Evolutionary conservation across 2,329 filamentous ascomycete genomes (phyloP).

Genomic region (Acrocalymma vagum): DNA sequence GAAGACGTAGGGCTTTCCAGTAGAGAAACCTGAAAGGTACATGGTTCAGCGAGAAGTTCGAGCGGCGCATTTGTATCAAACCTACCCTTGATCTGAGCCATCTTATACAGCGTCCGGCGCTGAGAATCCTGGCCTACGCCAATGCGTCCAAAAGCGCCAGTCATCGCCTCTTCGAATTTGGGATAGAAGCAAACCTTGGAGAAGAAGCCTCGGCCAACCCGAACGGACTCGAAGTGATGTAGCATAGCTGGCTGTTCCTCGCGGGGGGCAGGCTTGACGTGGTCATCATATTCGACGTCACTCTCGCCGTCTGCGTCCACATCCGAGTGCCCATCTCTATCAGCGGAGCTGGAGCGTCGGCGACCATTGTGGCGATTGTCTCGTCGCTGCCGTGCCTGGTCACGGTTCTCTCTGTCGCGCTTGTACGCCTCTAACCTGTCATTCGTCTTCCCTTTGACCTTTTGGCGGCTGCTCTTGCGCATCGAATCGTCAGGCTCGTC

Average conservation of each 20-base stretch:
- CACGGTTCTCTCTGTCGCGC: conserved; percentile 66
- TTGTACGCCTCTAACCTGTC: conserved; percentile 75
- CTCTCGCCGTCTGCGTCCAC: conserved; percentile 75
- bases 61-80: no score
- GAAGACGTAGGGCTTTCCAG: conserved; percentile 84
- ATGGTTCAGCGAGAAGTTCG: no score
- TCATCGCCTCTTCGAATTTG: conserved; percentile 82
- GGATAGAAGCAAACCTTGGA: conserved; percentile 93
- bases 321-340: conserved; percentile 59
- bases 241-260: conserved; percentile 76
- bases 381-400: conserved; percentile 61
- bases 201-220: conserved; percentile 86
- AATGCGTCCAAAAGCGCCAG: conserved; percentile 85
- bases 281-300: conserved; percentile 76
- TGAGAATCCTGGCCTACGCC: conserved; percentile 81
- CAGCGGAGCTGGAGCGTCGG: conserved; percentile 52
- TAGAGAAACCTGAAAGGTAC: conserved; percentile 71
- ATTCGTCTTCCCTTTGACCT: conserved; percentile 65
- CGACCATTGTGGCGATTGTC: conserved; percentile 58
- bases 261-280: conserved; percentile 61
- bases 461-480: conserved; percentile 69
- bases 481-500: conserved; percentile 81
- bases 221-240: conserved; percentile 82
- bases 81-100: conserved; percentile 86
- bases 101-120: conserved; percentile 81